A percentile compares a stretch with the other conserved stretches of the same genome.
phyloP scores from a whole-genome alignment of 305 asterid genomes.

The Ilex paraguariensis region DNA sequence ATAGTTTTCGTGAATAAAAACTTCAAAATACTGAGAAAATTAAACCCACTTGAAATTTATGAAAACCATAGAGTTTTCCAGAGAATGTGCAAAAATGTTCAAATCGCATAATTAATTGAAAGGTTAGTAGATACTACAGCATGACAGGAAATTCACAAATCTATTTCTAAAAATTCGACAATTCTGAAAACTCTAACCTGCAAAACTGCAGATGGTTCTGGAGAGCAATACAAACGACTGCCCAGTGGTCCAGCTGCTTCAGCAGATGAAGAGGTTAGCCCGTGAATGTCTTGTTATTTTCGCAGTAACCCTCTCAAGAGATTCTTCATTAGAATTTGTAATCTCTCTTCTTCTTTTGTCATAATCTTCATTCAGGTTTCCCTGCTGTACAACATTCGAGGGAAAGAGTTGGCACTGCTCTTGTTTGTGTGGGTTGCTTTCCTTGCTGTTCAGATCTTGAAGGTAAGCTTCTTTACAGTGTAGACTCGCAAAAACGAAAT shows the following conservation, averaged over 20 bases:
- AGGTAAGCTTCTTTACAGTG: slow-evolving; percentile 13
- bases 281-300: slow-evolving; percentile 1
- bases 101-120: too few relatives aligned
- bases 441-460: slow-evolving; percentile 26
- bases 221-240: slow-evolving; percentile 29
- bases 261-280: slow-evolving; percentile 20
- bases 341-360: background rate
- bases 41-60: too few relatives aligned
- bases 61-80: too few relatives aligned
- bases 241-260: slow-evolving; percentile 19
- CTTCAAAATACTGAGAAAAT: background rate
- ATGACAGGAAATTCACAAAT: background rate
- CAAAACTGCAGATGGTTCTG: slow-evolving; percentile 18
- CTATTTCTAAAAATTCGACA: too few relatives aligned
- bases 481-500: too few relatives aligned
- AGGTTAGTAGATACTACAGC: too few relatives aligned
- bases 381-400: slow-evolving; percentile 20
- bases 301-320: background rate
- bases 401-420: slow-evolving; percentile 30
- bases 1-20: background rate
- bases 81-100: too few relatives aligned
- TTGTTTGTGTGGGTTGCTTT: slow-evolving; percentile 32
- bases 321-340: too few relatives aligned
- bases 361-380: slow-evolving; percentile 15
- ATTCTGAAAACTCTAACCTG: background rate